phyloP scores from a whole-genome alignment of 2,329 filamentous ascomycete genomes.

The Chaetomiaceae sp. region DNA sequence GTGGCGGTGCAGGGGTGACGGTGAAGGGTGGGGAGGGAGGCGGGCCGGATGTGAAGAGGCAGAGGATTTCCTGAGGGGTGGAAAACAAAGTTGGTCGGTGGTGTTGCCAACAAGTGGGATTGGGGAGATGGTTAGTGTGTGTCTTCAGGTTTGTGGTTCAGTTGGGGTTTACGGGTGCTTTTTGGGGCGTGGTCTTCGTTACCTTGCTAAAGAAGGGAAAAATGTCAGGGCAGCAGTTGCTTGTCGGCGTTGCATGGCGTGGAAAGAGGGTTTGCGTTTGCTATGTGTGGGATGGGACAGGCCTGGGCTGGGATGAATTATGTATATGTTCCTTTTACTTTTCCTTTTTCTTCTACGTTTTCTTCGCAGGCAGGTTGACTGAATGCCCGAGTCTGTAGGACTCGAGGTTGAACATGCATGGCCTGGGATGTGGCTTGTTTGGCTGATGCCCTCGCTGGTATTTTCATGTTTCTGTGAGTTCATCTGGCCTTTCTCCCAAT shows the following conservation, averaged over 20 bases:
- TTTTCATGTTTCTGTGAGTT: too few species aligned
- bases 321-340: background rate
- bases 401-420: too few species aligned
- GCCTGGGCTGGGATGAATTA: too few species aligned
- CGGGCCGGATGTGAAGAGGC: constrained; percentile 45
- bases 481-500: too few species aligned
- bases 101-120: too few species aligned
- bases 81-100: too few species aligned
- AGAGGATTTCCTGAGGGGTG: constrained; percentile 36
- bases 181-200: background rate
- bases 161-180: constrained; percentile 4
- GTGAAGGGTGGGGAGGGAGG: constrained; percentile 21
- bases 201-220: background rate
- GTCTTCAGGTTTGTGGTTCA: too few species aligned
- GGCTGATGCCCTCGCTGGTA: too few species aligned
- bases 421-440: background rate
- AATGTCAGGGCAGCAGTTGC: background rate
- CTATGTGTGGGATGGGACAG: background rate
- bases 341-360: too few species aligned
- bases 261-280: background rate
- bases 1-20: constrained; percentile 15
- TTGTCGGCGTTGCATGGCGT: constrained; percentile 5
- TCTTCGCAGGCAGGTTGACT: constrained; percentile 2
- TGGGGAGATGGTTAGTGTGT: too few species aligned
- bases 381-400: background rate